Percentiles rank a stretch among this genome's conserved stretches.
Conservation (phyloP, 2,329 filamentous ascomycete species). For the Emericellopsis atlantica region DNA sequence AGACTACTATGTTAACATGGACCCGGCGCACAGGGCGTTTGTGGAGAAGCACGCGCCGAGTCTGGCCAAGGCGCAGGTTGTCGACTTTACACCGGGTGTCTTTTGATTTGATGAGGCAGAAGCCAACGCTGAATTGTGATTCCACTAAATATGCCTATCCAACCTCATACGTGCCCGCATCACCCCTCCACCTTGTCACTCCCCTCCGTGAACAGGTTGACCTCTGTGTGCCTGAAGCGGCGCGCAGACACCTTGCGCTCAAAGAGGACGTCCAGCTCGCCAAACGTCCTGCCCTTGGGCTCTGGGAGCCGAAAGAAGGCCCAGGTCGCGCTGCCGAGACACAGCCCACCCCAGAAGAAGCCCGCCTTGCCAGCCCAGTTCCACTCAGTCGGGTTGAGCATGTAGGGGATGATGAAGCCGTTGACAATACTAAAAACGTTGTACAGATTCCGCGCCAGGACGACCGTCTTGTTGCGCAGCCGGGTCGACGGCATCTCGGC, state of each 20-base stretch:
- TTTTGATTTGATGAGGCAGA: too few relatives aligned
- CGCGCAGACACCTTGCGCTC: conserved; percentile 11
- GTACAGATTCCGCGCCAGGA: conserved; percentile 23
- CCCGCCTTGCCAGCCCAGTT: conserved; percentile 10
- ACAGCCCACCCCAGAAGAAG: conserved; percentile 5
- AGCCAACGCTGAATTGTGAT: too few relatives aligned
- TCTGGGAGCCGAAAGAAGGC: conserved; percentile 12
- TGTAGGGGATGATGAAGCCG: conserved; percentile 8
- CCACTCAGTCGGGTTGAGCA: conserved; percentile 9
- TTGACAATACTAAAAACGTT: conserved; percentile 8
- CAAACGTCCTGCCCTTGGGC: conserved; percentile 12
- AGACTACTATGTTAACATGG: too few relatives aligned
- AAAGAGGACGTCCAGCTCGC: conserved; percentile 14
- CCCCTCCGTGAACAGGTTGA: conserved; percentile 1
- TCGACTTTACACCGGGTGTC: too few relatives aligned
- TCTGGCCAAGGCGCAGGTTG: not conserved
- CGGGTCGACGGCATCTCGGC: conserved; percentile 33
- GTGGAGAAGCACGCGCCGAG: too few relatives aligned
- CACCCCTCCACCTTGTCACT: not conserved
- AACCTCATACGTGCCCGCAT: too few relatives aligned
- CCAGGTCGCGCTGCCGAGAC: conserved; percentile 12
- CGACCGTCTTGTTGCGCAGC: conserved; percentile 31
- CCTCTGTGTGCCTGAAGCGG: conserved; percentile 12
- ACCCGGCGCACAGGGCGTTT: too few relatives aligned
- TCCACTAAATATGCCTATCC: too few relatives aligned